Conservation (phyloP, 306 rosid species). For the barrel medic (Medicago truncatula) region DNA sequence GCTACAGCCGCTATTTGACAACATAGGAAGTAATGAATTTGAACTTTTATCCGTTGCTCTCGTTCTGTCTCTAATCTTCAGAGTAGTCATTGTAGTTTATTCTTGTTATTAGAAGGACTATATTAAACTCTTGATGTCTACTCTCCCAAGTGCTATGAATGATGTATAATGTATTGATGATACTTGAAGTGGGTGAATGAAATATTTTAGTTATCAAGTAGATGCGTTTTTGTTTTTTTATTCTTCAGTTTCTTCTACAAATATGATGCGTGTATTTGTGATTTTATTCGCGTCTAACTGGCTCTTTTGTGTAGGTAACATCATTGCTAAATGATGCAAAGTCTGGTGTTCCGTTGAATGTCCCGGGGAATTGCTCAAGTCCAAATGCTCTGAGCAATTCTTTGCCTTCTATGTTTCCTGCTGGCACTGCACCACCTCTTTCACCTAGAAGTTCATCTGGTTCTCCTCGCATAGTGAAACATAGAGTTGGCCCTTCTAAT, state of each 20-base stretch:
- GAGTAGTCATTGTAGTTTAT: conserved; percentile 15
- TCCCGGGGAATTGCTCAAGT: conserved; percentile 89
- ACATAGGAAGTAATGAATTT: conserved; percentile 21
- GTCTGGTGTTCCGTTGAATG: conserved; percentile 88
- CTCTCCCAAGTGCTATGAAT: conserved; percentile 5
- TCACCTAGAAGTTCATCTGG: conserved; percentile 94
- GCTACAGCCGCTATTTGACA: background rate
- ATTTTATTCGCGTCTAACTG: conserved; percentile 30
- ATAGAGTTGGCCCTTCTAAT: conserved; percentile 88
- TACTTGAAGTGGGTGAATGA: conserved; percentile 30
- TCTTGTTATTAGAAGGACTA: background rate
- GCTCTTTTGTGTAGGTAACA: conserved; percentile 58
- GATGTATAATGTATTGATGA: conserved; percentile 15
- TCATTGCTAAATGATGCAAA: conserved; percentile 89
- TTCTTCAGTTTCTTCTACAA: background rate
- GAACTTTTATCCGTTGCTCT: conserved; percentile 13
- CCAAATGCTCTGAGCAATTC: conserved; percentile 84
- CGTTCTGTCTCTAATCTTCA: conserved; percentile 1
- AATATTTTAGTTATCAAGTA: conserved; percentile 9
- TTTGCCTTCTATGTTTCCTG: conserved; percentile 98
- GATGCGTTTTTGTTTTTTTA: background rate
- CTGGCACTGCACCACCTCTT: conserved; percentile 97
- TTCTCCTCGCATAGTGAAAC: conserved; percentile 94
- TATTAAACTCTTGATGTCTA: conserved; percentile 4
- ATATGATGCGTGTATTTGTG: conserved; percentile 10